Evolutionary conservation across 1,284 basidiomycete genomes (phyloP).

Genomic region (Anthracocystis setariae): DNA sequence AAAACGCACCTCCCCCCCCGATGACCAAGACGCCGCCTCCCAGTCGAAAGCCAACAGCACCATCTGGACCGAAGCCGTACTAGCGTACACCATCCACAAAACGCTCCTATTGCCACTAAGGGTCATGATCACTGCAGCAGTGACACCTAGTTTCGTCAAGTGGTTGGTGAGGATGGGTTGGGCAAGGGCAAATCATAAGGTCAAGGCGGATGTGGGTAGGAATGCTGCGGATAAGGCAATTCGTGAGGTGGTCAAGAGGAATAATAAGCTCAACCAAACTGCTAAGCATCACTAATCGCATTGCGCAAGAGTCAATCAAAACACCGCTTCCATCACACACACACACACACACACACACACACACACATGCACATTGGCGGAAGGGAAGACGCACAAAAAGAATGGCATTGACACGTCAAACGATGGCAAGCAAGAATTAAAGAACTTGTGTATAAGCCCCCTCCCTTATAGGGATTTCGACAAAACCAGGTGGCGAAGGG

Average conservation of each 20-base stretch:
- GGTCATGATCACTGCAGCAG: constrained; percentile 85
- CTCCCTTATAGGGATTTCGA: no score
- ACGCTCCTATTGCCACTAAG: constrained; percentile 89
- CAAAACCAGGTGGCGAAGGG: no score
- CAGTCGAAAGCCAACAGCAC: constrained; percentile 1
- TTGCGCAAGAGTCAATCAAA: not conserved
- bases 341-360: no score
- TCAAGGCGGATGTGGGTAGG: constrained; percentile 23
- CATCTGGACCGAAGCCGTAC: constrained; percentile 86
- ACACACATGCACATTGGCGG: no score
- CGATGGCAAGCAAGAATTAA: no score
- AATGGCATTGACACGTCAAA: no score
- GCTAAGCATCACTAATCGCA: constrained; percentile 21
- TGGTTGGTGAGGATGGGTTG: constrained; percentile 60
- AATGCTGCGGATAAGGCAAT: constrained; percentile 43
- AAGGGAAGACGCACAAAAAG: no score
- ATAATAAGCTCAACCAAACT: constrained; percentile 13
- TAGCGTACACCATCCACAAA: constrained; percentile 97
- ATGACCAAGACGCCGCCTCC: constrained; percentile 2
- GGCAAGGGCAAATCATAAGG: constrained; percentile 52
- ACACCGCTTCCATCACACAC: not conserved
- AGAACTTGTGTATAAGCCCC: no score
- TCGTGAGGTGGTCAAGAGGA: constrained; percentile 20
- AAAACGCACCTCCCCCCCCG: constrained; percentile 18
- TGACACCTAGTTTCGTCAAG: constrained; percentile 83